Percentiles rank a stretch among this genome's conserved stretches.
phyloP scores from a whole-genome alignment of 768 basidiomycete species.

The Mycena filopes region DNA sequence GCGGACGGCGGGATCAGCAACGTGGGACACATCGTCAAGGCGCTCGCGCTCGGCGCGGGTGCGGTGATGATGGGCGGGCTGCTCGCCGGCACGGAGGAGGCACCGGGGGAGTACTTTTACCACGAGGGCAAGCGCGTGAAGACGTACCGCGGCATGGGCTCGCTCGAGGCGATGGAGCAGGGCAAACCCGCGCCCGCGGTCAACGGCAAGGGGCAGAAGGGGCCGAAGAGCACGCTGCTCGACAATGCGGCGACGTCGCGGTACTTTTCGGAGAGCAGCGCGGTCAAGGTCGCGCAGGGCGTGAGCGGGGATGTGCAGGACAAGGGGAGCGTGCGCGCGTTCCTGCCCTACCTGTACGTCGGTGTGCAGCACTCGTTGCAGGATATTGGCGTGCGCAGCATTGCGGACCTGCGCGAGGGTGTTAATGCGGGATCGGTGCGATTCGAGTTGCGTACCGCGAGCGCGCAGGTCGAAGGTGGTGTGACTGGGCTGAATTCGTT shows the following conservation, averaged over 20 bases:
- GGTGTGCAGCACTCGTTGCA: conserved; percentile 95
- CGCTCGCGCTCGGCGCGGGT: conserved; percentile 90
- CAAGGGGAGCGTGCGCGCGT: conserved; percentile 94
- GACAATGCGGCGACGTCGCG: conserved; percentile 97
- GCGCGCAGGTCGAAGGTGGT: conserved; percentile 95
- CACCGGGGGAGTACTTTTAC: conserved; percentile 99
- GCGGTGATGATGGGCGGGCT: conserved; percentile 99
- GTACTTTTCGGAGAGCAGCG: conserved; percentile 93
- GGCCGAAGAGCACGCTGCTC: conserved; percentile 55
- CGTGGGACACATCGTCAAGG: conserved; percentile 98
- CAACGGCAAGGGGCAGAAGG: conserved; percentile 33
- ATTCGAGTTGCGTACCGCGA: conserved; percentile 94
- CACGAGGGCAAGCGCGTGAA: conserved; percentile 99
- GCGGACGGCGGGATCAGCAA: conserved; percentile 97
- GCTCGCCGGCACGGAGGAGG: conserved; percentile 95
- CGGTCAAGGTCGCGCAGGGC: conserved; percentile 96
- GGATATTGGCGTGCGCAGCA: conserved; percentile 84
- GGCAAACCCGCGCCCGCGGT: conserved; percentile 57
- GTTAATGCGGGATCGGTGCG: conserved; percentile 76
- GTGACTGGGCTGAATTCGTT: conserved; percentile 96
- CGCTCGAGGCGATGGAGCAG: conserved; percentile 92
- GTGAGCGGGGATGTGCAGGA: conserved; percentile 98
- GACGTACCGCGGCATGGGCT: conserved; percentile 99
- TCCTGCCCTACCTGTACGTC: conserved; percentile 85
- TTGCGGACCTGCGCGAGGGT: conserved; percentile 72